phyloP scores from a whole-genome alignment of 2,329 filamentous ascomycete genomes.

The Arthrobotrys musiformis region DNA sequence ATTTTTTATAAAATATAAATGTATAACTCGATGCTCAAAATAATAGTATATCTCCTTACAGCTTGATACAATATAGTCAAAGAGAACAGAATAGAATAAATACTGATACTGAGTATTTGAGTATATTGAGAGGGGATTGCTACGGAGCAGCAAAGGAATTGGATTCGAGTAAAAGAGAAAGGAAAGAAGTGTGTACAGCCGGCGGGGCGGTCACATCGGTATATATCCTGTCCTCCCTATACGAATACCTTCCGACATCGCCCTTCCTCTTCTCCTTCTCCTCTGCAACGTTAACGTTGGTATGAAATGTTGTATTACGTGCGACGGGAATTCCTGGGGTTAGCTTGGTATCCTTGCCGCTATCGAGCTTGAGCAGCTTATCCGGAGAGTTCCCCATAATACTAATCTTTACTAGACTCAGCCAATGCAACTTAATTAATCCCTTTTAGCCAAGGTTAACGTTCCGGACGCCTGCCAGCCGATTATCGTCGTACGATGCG shows the following conservation, averaged over 20 bases:
- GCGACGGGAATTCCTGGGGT: not conserved
- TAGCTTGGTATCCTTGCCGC: constrained; percentile 33
- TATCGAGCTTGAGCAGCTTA: constrained; percentile 36
- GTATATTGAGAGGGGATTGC: not conserved
- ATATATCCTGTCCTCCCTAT: constrained; percentile 38
- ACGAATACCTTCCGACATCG: constrained; percentile 22
- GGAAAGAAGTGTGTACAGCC: constrained; percentile 25
- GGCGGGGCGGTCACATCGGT: constrained; percentile 37
- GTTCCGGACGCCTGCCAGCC: not conserved
- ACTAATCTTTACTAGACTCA: too few relatives aligned
- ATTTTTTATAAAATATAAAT: too few relatives aligned
- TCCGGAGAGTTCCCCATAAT: constrained; percentile 37
- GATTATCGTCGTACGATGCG: constrained; percentile 3
- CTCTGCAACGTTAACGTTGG: not conserved
- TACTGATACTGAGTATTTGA: not conserved
- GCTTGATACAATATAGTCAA: not conserved
- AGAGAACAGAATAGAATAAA: not conserved
- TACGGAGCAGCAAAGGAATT: constrained; percentile 29
- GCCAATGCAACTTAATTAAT: not conserved
- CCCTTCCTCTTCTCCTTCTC: constrained; percentile 13
- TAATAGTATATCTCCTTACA: not conserved
- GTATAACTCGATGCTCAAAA: not conserved
- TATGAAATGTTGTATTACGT: not conserved
- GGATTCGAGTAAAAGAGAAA: constrained; percentile 39
- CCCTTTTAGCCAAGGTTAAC: constrained; percentile 7